A percentile compares a stretch with the other conserved stretches of the same genome.
Conservation (phyloP, 768 basidiomycete genomes). For the Xerocomus brunneocitrinus region DNA sequence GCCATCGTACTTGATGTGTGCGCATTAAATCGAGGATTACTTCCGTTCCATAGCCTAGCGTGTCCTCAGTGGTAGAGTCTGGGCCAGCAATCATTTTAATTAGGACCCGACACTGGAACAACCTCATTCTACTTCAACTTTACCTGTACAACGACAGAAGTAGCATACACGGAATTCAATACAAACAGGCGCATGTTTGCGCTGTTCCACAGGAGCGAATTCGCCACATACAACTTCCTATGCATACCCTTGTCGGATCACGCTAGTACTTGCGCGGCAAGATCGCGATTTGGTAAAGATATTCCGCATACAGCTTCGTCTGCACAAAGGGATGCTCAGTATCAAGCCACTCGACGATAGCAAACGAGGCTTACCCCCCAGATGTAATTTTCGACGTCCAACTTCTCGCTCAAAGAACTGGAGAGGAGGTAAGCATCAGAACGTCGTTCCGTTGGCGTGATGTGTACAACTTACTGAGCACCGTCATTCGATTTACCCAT, state of each 20-base stretch:
- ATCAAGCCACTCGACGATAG: not conserved
- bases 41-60: too few relatives aligned
- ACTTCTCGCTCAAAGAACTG: slow-evolving; percentile 87
- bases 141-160: too few relatives aligned
- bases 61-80: too few relatives aligned
- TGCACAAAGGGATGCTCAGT: not conserved
- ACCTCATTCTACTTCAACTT: too few relatives aligned
- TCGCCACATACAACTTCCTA: too few relatives aligned
- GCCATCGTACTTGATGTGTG: too few relatives aligned
- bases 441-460: not conserved
- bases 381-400: slow-evolving; percentile 71
- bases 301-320: not conserved
- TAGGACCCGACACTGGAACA: too few relatives aligned
- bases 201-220: too few relatives aligned
- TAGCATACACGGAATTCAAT: too few relatives aligned
- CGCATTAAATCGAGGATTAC: too few relatives aligned
- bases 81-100: too few relatives aligned
- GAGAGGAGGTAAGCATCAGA: not conserved
- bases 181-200: too few relatives aligned
- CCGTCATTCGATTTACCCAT: slow-evolving; percentile 93
- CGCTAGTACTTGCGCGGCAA: not conserved
- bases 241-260: not conserved
- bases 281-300: not conserved
- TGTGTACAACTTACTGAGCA: slow-evolving; percentile 55
- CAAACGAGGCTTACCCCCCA: not conserved